phyloP scores from a whole-genome alignment of 768 basidiomycete genomes.

The Panaeolus cyanescens region DNA sequence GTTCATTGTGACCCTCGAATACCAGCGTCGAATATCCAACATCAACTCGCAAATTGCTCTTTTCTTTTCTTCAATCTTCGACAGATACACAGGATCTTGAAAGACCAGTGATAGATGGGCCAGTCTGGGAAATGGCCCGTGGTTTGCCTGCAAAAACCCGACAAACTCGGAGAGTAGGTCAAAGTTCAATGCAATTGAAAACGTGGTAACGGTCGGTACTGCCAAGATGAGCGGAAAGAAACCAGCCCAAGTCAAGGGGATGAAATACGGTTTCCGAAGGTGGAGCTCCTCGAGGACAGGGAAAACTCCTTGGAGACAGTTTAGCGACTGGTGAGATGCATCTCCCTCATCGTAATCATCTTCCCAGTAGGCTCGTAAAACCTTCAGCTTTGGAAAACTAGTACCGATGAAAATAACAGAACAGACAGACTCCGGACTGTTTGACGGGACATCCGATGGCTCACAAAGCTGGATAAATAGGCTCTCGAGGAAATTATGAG shows the following conservation, averaged over 20 bases:
- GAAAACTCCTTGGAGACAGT: neutral
- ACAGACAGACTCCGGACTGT: too few relatives aligned
- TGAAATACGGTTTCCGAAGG: neutral
- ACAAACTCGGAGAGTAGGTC: neutral
- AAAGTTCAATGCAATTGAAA: neutral
- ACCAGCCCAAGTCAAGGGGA: neutral
- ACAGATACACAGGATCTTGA: too few relatives aligned
- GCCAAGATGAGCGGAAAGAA: neutral
- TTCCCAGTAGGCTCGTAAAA: neutral
- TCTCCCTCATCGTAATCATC: neutral
- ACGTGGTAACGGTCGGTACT: neutral
- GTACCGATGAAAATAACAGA: neutral
- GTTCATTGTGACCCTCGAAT: too few relatives aligned
- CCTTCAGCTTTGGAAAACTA: neutral
- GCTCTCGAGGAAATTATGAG: neutral
- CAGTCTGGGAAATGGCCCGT: neutral
- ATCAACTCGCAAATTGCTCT: too few relatives aligned
- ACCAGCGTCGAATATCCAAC: too few relatives aligned
- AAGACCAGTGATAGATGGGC: neutral
- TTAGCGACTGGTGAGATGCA: neutral
- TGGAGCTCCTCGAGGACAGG: neutral
- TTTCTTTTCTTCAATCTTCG: too few relatives aligned
- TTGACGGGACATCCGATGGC: too few relatives aligned
- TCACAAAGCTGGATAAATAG: too few relatives aligned
- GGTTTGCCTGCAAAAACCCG: neutral